phyloP scores from a whole-genome alignment of 1,284 basidiomycete species.

The Ustilago shanxiensis region DNA sequence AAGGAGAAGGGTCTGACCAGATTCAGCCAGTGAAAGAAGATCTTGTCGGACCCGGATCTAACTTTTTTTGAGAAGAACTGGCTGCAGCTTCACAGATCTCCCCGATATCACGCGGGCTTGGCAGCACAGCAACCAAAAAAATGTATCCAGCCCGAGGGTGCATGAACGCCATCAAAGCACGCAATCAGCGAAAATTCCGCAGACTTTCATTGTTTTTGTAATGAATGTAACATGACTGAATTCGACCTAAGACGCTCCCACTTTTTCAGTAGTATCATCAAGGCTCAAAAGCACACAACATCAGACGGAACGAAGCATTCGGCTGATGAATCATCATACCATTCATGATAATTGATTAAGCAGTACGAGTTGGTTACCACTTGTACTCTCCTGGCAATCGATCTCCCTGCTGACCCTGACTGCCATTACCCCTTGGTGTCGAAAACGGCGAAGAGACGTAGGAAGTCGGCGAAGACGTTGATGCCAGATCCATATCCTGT shows the following conservation, averaged over 20 bases:
- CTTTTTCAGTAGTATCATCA: too few species aligned
- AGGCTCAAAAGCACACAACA: too few species aligned
- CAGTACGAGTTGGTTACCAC: conserved; percentile 23
- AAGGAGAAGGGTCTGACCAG: neutral
- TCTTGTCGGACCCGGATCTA: conserved; percentile 6
- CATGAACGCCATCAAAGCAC: conserved; percentile 14
- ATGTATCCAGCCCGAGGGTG: neutral
- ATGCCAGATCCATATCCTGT: conserved; percentile 26
- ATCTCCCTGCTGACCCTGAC: conserved; percentile 8
- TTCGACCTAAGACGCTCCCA: too few species aligned
- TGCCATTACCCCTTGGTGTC: conserved; percentile 10
- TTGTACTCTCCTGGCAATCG: conserved; percentile 48
- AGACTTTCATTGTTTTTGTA: neutral
- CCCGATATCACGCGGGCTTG: conserved; percentile 4
- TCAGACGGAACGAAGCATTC: too few species aligned
- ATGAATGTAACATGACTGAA: neutral
- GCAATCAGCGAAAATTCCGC: conserved; percentile 11
- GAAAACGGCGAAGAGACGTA: conserved; percentile 41
- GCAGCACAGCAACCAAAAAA: conserved; percentile 1
- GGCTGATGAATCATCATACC: too few species aligned
- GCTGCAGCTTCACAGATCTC: neutral
- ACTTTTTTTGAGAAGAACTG: conserved; percentile 7
- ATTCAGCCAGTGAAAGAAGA: neutral
- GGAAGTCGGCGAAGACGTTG: conserved; percentile 25
- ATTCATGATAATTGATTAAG: neutral